These are phyloP conservation scores for Cryptomeria japonica DNA, from an alignment of 75 land plant genomes.

Conservation along the genomic window DNA sequence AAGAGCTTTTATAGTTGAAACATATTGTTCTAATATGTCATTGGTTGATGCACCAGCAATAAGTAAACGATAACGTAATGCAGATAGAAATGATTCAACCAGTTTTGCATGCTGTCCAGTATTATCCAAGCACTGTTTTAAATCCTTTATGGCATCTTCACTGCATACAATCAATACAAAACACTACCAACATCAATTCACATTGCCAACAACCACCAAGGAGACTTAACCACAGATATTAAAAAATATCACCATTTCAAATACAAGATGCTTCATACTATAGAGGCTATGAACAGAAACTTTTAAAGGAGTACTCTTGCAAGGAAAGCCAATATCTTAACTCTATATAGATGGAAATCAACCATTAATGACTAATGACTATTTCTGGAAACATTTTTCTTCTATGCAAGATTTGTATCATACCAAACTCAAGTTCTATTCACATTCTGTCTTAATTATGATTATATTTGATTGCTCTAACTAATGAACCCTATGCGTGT, in stretches of 20 bases:
- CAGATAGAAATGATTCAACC: slow-evolving; percentile 89
- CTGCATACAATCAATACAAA: slow-evolving; percentile 33
- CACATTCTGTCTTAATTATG: not conserved
- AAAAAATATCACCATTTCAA: not conserved
- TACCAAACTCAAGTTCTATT: not conserved
- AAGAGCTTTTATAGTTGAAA: slow-evolving; percentile 95
- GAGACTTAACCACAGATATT: not conserved
- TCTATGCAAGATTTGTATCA: not conserved
- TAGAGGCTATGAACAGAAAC: not conserved
- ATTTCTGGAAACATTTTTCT: not conserved
- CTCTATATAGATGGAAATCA: not conserved
- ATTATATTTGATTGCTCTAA: not conserved
- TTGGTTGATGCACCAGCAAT: slow-evolving; percentile 99
- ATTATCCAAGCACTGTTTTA: slow-evolving; percentile 87
- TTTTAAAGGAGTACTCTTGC: not conserved
- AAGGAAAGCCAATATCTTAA: not conserved
- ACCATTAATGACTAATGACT: not conserved
- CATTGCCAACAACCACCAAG: not conserved
- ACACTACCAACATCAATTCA: not conserved
- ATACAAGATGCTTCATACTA: not conserved
- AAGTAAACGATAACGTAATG: slow-evolving; percentile 80
- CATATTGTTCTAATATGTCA: slow-evolving; percentile 93
- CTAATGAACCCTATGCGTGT: not conserved
- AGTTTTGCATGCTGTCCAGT: slow-evolving; percentile 96
- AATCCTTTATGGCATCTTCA: slow-evolving; percentile 87